Base-by-base conservation (phyloP, 2,329 filamentous ascomycete species). In the Fusarium pininemorale region DNA sequence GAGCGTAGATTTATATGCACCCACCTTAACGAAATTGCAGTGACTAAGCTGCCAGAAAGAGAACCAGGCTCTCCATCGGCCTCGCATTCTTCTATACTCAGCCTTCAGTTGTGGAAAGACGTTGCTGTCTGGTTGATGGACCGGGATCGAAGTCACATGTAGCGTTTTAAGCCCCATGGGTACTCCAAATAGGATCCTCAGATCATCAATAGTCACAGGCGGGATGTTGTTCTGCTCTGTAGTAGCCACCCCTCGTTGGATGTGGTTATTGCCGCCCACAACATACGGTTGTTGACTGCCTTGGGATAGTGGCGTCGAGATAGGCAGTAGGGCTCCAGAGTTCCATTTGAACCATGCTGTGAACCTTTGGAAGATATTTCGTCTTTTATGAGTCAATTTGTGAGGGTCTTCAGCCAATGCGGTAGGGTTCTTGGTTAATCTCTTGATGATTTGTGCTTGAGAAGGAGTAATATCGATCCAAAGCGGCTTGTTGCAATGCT, bases 1-100 rank as follows among this genome's bases (percentile, higher is more conserved):
- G 10, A 54, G 14, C 10, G 35, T n/a, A 39, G 11, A 26, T 7
- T 20, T 32, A 20, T 7, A 32, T 41, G 18, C 9, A 26, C 24
- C 4, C 30, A 67, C 64, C 60, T 64, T 67, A 16, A 67, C 60
- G n/a, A 67, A 67, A 38, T 67, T 57, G 22, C 64, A 67, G 24
- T 67, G 50, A 16, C 51, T 67, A 6, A 64, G 60, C 53, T 67
- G 64, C 60, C 64, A 67, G 37, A 67, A 67, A 37, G 59, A 67
- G 11, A 67, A 44, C 41, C 60, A 64, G 32, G 42, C 37, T 32
- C 51, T 67, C 24, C 20, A 51, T 9, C 24, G 30, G 7, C 64
- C 64, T 32, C 64, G 59, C 15, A 57, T 39, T 45, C 26, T 64
- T n/a, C 15, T 57, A 18, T 64, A 57, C 42, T 67, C 50, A 13